These are phyloP conservation scores for Colletotrichum lupini DNA, from an alignment of 2,329 filamentous ascomycete species.

Conservation along the genomic window DNA sequence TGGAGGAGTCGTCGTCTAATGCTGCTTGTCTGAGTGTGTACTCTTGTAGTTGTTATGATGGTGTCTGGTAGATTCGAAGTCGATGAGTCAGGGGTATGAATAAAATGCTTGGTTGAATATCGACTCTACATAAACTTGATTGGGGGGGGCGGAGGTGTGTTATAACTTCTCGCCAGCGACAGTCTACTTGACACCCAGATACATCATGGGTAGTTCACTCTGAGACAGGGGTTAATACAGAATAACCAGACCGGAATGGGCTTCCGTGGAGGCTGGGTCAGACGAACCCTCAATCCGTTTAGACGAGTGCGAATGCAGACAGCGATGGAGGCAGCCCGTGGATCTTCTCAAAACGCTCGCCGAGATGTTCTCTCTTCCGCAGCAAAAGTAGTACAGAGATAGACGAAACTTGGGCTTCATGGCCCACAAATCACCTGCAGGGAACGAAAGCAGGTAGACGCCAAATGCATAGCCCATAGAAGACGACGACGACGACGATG, in stretches of 20 bases:
- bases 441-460: neutral
- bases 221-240: neutral
- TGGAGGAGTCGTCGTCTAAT: neutral
- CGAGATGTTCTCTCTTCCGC: neutral
- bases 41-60: neutral
- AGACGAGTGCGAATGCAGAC: conserved; percentile 5
- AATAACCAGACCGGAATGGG: neutral
- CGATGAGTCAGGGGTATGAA: neutral
- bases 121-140: neutral
- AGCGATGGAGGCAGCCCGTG: neutral
- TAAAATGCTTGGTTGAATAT: neutral
- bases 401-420: neutral
- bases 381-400: neutral
- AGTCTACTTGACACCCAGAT: neutral
- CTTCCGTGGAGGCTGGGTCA: neutral
- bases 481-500: neutral
- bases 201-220: neutral
- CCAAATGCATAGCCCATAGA: neutral
- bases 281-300: neutral
- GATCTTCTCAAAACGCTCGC: neutral
- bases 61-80: neutral
- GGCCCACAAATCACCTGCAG: neutral
- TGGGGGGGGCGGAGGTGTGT: neutral
- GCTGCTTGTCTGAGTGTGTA: neutral
- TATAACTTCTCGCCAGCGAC: neutral